Conservation (phyloP, 257 asterid species). For the Solanum ahanhuiri region DNA sequence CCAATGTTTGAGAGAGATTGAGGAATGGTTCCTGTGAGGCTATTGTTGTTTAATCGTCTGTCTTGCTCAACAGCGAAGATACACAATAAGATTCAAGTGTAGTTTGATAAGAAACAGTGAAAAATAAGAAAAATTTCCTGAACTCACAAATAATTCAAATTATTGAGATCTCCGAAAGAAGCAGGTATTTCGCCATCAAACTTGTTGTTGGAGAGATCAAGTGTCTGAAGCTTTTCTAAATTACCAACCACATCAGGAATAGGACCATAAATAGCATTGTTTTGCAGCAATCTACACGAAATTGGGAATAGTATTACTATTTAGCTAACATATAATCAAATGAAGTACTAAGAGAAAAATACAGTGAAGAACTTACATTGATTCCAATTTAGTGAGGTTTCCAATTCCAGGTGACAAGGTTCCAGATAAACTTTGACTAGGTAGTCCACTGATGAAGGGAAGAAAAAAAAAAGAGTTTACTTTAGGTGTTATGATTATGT, state of each 20-base stretch:
- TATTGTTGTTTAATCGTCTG: constrained; percentile 96
- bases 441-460: constrained; percentile 51
- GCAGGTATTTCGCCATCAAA: constrained; percentile 58
- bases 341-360: background rate
- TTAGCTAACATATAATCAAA: background rate
- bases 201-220: constrained; percentile 79
- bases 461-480: constrained; percentile 1
- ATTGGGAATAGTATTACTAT: background rate
- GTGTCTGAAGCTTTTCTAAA: constrained; percentile 65
- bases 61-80: constrained; percentile 28
- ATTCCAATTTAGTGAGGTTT: constrained; percentile 73
- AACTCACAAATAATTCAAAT: constrained; percentile 88
- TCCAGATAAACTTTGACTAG: constrained; percentile 77
- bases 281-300: constrained; percentile 69
- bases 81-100: background rate
- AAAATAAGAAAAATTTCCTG: background rate
- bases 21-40: constrained; percentile 24
- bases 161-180: constrained; percentile 56
- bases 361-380: constrained; percentile 52
- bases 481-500: background rate
- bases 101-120: background rate
- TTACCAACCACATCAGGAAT: constrained; percentile 69
- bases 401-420: constrained; percentile 75
- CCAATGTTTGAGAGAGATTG: constrained; percentile 31
- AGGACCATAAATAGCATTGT: constrained; percentile 71